Conservation (phyloP, 1,284 basidiomycete species). For the Cryptococcus amylolentus region DNA sequence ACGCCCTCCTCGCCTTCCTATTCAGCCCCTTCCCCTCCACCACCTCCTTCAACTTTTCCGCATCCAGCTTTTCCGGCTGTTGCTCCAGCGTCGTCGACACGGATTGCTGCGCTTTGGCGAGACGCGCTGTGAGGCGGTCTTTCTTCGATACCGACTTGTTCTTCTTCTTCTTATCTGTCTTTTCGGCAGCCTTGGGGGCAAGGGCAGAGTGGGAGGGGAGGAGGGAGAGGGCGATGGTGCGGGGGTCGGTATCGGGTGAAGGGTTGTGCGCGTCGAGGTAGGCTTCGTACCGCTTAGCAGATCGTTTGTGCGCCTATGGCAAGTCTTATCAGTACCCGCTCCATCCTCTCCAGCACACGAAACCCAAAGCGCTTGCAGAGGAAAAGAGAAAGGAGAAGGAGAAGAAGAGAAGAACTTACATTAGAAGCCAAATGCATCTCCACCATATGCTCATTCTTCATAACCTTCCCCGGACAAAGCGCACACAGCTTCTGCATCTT, state of each 20-base stretch:
- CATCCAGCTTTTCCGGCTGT: constrained; percentile 6
- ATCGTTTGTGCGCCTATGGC: constrained; percentile 29
- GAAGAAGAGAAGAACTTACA: constrained; percentile 54
- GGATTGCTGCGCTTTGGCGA: no score
- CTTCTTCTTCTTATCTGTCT: constrained; percentile 1
- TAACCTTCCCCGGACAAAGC: constrained; percentile 67
- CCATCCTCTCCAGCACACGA: no score
- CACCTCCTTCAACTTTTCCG: background rate
- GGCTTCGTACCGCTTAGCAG: constrained; percentile 25
- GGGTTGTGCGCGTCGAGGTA: constrained; percentile 12
- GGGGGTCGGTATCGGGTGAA: constrained; percentile 19
- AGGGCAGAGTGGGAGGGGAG: constrained; percentile 9
- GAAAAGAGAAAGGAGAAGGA: background rate
- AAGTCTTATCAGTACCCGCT: background rate
- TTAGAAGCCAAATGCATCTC: constrained; percentile 62
- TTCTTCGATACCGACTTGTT: constrained; percentile 2
- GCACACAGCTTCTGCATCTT: constrained; percentile 58
- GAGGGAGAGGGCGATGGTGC: constrained; percentile 32
- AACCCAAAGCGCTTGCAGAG: no score
- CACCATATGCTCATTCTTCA: constrained; percentile 64
- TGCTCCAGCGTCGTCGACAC: background rate
- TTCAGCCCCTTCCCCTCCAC: constrained; percentile 9
- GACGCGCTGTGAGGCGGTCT: background rate
- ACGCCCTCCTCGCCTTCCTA: constrained; percentile 17
- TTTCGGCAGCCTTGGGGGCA: background rate